A percentile compares a stretch with the other conserved stretches of the same genome.
phyloP scores from a whole-genome alignment of 2,329 filamentous ascomycete genomes.

The Cercospora canescens region DNA sequence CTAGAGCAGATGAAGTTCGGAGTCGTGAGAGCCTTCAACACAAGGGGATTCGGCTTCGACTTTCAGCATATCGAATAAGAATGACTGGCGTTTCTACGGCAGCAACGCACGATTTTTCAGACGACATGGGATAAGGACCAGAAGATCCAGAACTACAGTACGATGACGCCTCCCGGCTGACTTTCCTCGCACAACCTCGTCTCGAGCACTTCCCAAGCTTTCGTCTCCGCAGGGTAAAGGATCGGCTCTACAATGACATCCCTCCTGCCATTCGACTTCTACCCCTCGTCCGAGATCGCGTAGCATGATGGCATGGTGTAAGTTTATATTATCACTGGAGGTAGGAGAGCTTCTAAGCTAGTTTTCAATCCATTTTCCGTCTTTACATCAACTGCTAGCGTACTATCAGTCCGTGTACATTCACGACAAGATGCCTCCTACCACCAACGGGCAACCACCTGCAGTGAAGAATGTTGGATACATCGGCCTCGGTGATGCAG shows the following conservation, averaged over 20 bases:
- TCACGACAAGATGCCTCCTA: slow-evolving; percentile 16
- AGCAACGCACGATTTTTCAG: neutral
- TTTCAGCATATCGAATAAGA: neutral
- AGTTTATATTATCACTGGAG: neutral
- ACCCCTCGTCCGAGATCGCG: slow-evolving; percentile 7
- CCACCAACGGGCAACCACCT: slow-evolving; percentile 18
- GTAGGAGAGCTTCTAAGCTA: neutral
- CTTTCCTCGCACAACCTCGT: neutral
- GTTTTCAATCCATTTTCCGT: neutral
- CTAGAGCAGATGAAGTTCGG: slow-evolving; percentile 1
- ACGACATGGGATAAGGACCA: neutral
- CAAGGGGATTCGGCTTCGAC: neutral
- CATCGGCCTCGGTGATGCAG: slow-evolving; percentile 39
- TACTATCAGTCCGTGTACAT: neutral
- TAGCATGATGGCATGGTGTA: neutral
- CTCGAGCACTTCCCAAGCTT: slow-evolving; percentile 5
- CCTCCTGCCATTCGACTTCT: neutral
- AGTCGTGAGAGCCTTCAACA: slow-evolving; percentile 1
- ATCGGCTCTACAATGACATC: slow-evolving; percentile 5
- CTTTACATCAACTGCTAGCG: neutral
- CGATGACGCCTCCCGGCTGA: neutral
- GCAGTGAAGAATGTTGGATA: slow-evolving; percentile 35
- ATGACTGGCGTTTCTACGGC: neutral
- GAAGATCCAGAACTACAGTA: neutral
- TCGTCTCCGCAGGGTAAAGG: neutral